Base-by-base conservation (phyloP, 1,139 yeast species). In the Kodamaea arcana region DNA sequence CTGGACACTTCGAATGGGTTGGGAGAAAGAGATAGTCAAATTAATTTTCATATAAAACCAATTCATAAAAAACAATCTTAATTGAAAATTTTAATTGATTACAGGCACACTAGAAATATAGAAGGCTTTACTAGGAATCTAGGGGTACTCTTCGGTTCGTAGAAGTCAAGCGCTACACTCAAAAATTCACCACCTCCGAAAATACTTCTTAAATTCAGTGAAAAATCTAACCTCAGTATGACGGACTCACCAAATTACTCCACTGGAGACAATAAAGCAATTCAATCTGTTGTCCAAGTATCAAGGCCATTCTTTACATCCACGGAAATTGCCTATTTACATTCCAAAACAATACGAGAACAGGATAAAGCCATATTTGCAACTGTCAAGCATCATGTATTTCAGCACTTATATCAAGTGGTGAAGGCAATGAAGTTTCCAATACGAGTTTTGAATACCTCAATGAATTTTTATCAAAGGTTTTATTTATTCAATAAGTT, bases 391-490 rank as follows among this genome's bases (percentile, higher is more conserved):
- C 68, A 67, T 51, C 76, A 76, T 37, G 67, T 80, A 2, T 71
- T 78, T 42, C 75, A 70, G 41, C 75, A 74, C 44, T 50, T 79
- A 27, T 72, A 75, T 43, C 78, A 73, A 44, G 55, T 81, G 4
- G 68, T 79, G 24, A 67, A 69, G 27, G 57, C 62, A 4, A 55
- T 83, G 50, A 78, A 78, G 52, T 74, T 82, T 41, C 94, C 94
- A 0, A 59, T 82, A 18, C 65, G 82, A 35, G 80, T 83, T 2
- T 53, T 83, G 31, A 82, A 78, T 43, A 73, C 83, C 5, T 69
- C 88, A 3, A 78, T 83, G 77, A 75, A 78, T 45, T 79, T 79
- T 46, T 85, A 78, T 53, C 94, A 83, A 47, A 62, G 88, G 38
- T 85, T 70, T 53, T 83, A 75, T 50, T 63, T 85, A 15, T 78